A percentile compares a stretch with the other conserved stretches of the same genome.
phyloP scores from a whole-genome alignment of 257 asterid species.

The Coffea eugenioides region DNA sequence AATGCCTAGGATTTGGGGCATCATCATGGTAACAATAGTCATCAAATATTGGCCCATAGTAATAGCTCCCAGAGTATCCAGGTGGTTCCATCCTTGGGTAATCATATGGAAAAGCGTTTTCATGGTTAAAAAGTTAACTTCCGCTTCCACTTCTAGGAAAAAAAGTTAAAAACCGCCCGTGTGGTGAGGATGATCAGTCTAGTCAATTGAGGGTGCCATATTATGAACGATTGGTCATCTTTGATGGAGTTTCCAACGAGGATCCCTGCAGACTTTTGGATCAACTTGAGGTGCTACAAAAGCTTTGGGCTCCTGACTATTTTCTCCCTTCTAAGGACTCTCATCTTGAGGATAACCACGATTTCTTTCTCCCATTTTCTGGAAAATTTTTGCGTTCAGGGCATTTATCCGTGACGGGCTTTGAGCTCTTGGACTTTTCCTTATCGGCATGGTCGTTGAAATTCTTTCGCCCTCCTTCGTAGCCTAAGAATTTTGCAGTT shows the following conservation, averaged over 20 bases:
- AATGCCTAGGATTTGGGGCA: neutral
- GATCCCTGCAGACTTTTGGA: slow-evolving; percentile 21
- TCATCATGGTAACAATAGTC: neutral
- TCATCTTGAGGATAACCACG: neutral
- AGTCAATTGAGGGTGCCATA: neutral
- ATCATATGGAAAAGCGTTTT: neutral
- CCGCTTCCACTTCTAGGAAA: neutral
- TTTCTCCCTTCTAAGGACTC: neutral
- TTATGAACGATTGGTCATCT: slow-evolving; percentile 10
- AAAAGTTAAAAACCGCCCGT: neutral
- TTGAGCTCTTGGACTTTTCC: neutral
- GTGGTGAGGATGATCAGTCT: slow-evolving; percentile 1
- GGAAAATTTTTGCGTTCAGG: neutral
- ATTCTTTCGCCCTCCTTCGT: slow-evolving; percentile 4
- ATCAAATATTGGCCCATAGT: neutral
- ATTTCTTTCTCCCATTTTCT: neutral
- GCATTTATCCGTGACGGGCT: no score
- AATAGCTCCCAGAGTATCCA: neutral
- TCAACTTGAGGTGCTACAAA: slow-evolving; percentile 21
- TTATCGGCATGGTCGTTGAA: neutral
- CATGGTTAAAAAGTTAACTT: neutral
- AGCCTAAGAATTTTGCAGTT: slow-evolving; percentile 24
- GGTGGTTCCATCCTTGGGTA: neutral
- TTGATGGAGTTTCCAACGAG: slow-evolving; percentile 17
- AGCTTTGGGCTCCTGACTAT: slow-evolving; percentile 6